phyloP scores from a whole-genome alignment of 805 yeast genomes.

The Sugiyamaella valdiviana region DNA sequence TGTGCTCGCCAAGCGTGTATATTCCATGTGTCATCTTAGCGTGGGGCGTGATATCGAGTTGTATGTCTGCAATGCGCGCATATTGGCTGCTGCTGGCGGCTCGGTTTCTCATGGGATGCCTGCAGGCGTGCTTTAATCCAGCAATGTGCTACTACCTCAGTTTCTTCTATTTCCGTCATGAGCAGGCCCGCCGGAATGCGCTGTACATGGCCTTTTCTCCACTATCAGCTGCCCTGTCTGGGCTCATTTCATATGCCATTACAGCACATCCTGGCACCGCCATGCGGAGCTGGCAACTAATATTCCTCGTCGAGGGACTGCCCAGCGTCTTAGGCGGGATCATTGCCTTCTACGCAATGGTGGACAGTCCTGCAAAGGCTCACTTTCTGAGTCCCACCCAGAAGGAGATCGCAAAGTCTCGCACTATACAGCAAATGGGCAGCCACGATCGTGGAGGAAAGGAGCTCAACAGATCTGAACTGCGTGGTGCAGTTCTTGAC shows the following conservation, averaged over 20 bases:
- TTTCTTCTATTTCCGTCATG: conserved; percentile 29
- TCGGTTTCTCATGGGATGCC: conserved; percentile 37
- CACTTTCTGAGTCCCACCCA: conserved; percentile 41
- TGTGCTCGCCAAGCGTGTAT: conserved; percentile 7
- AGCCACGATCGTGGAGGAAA: conserved; percentile 5
- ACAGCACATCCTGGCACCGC: conserved; percentile 35
- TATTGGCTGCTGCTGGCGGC: conserved; percentile 39
- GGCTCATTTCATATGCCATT: conserved; percentile 44
- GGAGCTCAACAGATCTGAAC: conserved; percentile 8
- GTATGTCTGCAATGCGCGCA: conserved; percentile 38
- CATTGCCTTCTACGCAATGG: conserved; percentile 28
- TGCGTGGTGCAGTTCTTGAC: conserved; percentile 12
- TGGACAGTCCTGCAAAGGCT: conserved; percentile 41
- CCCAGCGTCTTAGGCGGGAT: conserved; percentile 38
- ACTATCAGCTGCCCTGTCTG: conserved; percentile 53
- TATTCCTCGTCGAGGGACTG: conserved; percentile 43
- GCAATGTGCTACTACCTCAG: conserved; percentile 30
- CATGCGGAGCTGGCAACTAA: conserved; percentile 37
- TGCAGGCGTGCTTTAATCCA: conserved; percentile 30
- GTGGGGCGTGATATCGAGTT: conserved; percentile 31
- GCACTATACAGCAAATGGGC: conserved; percentile 21
- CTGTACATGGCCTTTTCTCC: conserved; percentile 27
- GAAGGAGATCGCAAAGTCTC: conserved; percentile 16
- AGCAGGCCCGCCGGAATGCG: conserved; percentile 27
- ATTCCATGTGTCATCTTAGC: conserved; percentile 13